phyloP scores from a whole-genome alignment of 306 rosid species.

The Quillaja saponaria region DNA sequence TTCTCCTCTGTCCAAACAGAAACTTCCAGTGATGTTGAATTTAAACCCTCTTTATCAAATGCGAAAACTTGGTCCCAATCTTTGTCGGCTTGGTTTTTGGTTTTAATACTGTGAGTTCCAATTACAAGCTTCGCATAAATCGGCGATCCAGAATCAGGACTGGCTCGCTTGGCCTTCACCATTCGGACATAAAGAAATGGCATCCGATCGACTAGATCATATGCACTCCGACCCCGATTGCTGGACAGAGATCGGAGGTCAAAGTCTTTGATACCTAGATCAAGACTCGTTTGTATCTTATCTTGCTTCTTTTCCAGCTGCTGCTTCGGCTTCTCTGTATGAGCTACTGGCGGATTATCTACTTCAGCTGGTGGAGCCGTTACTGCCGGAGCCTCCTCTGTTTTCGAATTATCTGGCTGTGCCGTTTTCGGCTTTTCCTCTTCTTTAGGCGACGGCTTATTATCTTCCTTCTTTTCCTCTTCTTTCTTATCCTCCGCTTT shows the following conservation, averaged over 20 bases:
- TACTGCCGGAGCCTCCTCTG: constrained; percentile 23
- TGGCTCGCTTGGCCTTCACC: constrained; percentile 55
- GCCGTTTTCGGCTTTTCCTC: constrained; percentile 10
- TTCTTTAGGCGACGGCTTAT: constrained; percentile 11
- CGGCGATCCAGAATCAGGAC: constrained; percentile 11
- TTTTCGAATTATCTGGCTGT: constrained; percentile 1
- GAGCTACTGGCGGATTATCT: constrained; percentile 44
- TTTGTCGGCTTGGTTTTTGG: constrained; percentile 53
- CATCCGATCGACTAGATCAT: constrained; percentile 75
- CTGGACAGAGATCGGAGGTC: constrained; percentile 55
- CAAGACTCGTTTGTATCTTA: constrained; percentile 27
- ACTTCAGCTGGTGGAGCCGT: constrained; percentile 23
- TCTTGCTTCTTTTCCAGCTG: constrained; percentile 21
- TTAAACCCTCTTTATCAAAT: constrained; percentile 73
- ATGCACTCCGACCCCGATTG: constrained; percentile 52
- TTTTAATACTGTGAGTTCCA: constrained; percentile 70
- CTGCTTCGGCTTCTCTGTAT: constrained; percentile 35
- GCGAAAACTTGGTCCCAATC: constrained; percentile 95
- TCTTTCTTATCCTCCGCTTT: constrained; percentile 38
- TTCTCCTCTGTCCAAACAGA: constrained; percentile 62
- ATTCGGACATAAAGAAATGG: constrained; percentile 69
- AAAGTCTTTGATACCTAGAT: constrained; percentile 37
- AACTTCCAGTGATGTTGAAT: constrained; percentile 76
- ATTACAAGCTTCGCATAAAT: constrained; percentile 66
- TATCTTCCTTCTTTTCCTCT: constrained; percentile 39